phyloP scores from a whole-genome alignment of 192 early-diverging fungal species.

The Backusella mclennaniae region DNA sequence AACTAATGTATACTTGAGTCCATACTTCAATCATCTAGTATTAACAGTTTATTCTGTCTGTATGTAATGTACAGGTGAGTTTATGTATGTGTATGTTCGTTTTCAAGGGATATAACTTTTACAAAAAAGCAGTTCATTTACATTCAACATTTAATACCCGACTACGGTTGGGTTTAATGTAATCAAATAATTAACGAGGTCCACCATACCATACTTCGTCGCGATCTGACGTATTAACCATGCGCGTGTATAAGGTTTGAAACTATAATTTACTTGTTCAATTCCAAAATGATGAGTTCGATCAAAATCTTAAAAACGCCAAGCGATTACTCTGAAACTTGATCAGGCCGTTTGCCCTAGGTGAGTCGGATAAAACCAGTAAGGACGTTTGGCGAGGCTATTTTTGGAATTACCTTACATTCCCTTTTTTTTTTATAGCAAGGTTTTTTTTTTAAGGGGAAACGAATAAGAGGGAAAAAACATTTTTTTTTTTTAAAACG shows the following conservation, averaged over 20 bases:
- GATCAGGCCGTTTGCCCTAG: neutral
- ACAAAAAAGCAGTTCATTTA: neutral
- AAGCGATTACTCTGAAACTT: constrained; percentile 6
- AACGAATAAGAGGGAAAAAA: constrained; percentile 1
- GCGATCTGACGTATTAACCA: neutral
- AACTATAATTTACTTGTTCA: neutral
- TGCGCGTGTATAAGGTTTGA: neutral
- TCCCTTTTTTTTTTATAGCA: neutral
- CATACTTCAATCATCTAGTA: neutral
- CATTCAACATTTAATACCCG: neutral
- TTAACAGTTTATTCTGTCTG: neutral
- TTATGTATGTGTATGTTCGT: neutral
- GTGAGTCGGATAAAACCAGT: neutral
- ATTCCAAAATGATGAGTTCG: neutral
- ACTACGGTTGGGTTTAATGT: neutral
- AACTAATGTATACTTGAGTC: neutral
- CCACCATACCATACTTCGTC: neutral
- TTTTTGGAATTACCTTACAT: neutral
- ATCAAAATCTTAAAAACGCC: neutral
- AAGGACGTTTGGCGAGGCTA: neutral
- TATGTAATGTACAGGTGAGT: neutral
- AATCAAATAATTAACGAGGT: neutral
- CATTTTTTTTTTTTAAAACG: neutral
- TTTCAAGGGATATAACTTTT: neutral
- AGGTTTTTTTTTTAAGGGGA: neutral